Evolutionary conservation across 2,329 filamentous ascomycete species (phyloP).

Genomic region (Teratosphaeria gauchensis): DNA sequence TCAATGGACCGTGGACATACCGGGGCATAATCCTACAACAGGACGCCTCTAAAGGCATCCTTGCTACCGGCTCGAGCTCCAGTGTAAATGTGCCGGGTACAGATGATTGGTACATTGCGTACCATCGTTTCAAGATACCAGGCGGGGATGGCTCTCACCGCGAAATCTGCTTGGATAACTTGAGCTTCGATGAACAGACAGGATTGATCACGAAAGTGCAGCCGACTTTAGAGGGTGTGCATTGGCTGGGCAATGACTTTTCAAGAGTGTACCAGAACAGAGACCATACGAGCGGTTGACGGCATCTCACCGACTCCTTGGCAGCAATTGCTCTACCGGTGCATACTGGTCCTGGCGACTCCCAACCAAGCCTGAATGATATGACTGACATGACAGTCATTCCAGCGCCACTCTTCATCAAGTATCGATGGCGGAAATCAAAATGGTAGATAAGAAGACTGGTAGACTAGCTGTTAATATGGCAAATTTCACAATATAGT

Average conservation of each 20-base stretch:
- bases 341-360: neutral
- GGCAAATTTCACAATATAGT: no score
- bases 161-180: conserved; percentile 35
- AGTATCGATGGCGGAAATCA: no score
- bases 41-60: conserved; percentile 31
- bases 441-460: no score
- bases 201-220: conserved; percentile 31
- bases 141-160: conserved; percentile 35
- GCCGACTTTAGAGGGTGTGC: conserved; percentile 27
- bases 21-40: conserved; percentile 37
- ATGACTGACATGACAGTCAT: neutral
- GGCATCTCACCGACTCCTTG: no score
- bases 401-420: no score
- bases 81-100: conserved; percentile 39
- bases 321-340: no score
- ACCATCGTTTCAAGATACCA: conserved; percentile 41
- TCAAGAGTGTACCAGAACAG: no score
- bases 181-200: conserved; percentile 28
- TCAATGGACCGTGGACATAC: conserved; percentile 38
- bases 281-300: no score
- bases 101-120: conserved; percentile 43
- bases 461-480: no score
- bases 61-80: conserved; percentile 39
- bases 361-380: neutral
- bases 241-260: neutral